Percentiles rank a stretch among this genome's conserved stretches.
phyloP scores from a whole-genome alignment of 495 filamentous ascomycete species.

The Aspergillus conjunctus region DNA sequence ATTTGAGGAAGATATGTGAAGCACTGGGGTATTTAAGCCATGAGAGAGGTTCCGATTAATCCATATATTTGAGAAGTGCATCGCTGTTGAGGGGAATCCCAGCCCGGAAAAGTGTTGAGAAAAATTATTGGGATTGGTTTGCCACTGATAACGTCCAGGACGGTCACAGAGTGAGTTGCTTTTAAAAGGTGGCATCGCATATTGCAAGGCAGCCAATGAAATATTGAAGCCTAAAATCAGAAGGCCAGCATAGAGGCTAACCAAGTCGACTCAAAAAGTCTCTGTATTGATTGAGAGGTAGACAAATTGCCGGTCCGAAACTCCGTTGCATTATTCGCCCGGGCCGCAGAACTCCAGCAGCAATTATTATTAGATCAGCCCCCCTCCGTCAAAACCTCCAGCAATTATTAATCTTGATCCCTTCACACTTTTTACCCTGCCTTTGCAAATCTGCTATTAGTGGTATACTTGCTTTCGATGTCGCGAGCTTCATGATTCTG shows the following conservation, averaged over 20 bases:
- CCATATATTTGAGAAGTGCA: neutral
- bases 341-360: slow-evolving; percentile 17
- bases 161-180: neutral
- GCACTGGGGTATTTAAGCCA: too few relatives aligned
- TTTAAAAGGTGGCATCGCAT: neutral
- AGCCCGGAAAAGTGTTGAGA: slow-evolving; percentile 2
- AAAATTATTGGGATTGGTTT: slow-evolving; percentile 3
- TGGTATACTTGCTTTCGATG: slow-evolving; percentile 25
- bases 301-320: slow-evolving; percentile 19
- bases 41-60: too few relatives aligned
- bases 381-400: slow-evolving; percentile 9
- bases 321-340: slow-evolving; percentile 22
- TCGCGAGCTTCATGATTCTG: slow-evolving; percentile 48
- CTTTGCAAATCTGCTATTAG: slow-evolving; percentile 8
- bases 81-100: neutral
- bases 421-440: slow-evolving; percentile 6
- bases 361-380: slow-evolving; percentile 20
- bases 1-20: too few relatives aligned
- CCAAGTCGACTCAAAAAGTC: neutral
- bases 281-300: neutral
- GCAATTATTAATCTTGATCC: slow-evolving; percentile 15
- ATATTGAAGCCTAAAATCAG: neutral
- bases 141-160: neutral
- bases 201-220: neutral
- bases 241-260: neutral